These are phyloP conservation scores for Microcos paniculata DNA, from an alignment of 345 rosid species.

Conservation along the genomic window DNA sequence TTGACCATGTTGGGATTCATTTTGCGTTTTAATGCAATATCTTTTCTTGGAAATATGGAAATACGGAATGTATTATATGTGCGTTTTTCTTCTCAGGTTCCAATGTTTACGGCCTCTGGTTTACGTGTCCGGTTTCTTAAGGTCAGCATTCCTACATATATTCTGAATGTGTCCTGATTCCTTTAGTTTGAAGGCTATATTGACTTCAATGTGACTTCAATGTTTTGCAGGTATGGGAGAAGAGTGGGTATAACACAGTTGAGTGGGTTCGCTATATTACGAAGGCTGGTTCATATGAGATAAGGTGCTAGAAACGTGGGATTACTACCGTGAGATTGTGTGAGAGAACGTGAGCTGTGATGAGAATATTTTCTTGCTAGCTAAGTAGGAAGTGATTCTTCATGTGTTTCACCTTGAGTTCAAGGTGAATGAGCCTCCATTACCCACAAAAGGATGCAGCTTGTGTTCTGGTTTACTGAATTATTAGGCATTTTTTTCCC, in stretches of 20 bases:
- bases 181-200: not conserved
- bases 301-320: conserved; percentile 68
- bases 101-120: conserved; percentile 99
- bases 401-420: not conserved
- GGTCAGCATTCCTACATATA: conserved; percentile 42
- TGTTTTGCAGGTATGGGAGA: conserved; percentile 89
- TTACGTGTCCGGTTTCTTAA: conserved; percentile 95
- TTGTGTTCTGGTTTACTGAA: conserved; percentile 12
- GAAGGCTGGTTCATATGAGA: conserved; percentile 96
- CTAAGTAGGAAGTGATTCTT: conserved; percentile 5
- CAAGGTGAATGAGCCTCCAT: conserved; percentile 19
- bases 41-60: not conserved
- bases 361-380: conserved; percentile 9
- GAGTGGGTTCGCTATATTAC: conserved; percentile 99
- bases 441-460: conserved; percentile 4
- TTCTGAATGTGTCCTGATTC: not conserved
- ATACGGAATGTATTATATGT: not conserved
- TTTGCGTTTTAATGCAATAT: not conserved
- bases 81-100: conserved; percentile 54
- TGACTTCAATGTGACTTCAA: conserved; percentile 20
- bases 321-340: conserved; percentile 5
- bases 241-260: conserved; percentile 97
- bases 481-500: conserved; percentile 10
- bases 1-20: not conserved
- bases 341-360: not conserved